Base-by-base conservation (phyloP, 164 flowering plant genomes). In the Sedum album region DNA sequence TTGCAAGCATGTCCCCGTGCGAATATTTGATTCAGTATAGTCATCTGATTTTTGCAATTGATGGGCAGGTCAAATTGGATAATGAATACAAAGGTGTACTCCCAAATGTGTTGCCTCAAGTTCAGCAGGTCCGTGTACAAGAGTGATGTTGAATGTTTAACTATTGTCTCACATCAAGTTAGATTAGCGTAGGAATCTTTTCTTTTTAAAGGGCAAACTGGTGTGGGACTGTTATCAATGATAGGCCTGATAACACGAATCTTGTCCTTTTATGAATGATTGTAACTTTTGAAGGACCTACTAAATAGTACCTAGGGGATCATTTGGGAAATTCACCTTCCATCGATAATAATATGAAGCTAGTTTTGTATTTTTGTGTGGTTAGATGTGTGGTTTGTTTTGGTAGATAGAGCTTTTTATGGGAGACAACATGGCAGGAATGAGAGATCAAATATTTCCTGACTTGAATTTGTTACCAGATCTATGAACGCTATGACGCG, bases 51-150 rank as follows among this genome's bases (percentile, higher is more conserved):
- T 57, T 28, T 28, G 33, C 66, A 64, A 64, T 6, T 35, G 28
- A 38, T 57, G 0, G 66, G 49, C 79, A 93, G 98, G 84, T 94
- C 71, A 88, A 83, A 78, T 78, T 80, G 79, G 76, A 70, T 8
- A 74, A 83, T 71, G 84, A 86, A 44, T 76, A 78, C 72, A 94
- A 88, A 81, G 95, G 97, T 63, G 85, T 91, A 74, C 95, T 94
- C 70, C 86, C 87, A 18, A 89, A 88, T 80, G 87, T 94, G 5
- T 41, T 89, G 38, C 82, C 80, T 68, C 90, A 76, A 84, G 90
- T 83, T 18, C 84, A 85, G 14, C 98, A 93, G 96, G 97, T 89
- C 57, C 63, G 77, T 70, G 8, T 66, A 64, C 26, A 30, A 44
- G 5, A 20, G 44, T 64, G 28, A 15, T 64, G 25, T 64, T 36